These are phyloP conservation scores for Acanthamoeba culbertsoni DNA, from an alignment of 208 protist species.

Conservation along the genomic window DNA sequence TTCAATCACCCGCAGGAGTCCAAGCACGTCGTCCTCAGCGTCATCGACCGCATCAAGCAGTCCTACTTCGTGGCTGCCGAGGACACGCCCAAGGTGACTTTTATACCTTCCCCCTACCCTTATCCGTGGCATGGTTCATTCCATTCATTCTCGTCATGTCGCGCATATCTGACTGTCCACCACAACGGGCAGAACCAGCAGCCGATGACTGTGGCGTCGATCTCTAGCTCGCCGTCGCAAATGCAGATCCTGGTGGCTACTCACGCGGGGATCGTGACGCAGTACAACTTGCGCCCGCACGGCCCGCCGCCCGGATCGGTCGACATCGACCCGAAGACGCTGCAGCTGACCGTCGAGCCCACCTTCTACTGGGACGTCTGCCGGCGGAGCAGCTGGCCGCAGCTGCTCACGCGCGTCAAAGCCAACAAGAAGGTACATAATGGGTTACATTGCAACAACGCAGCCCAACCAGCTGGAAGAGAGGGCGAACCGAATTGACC, in stretches of 20 bases:
- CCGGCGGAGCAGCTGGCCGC: slow-evolving; percentile 17
- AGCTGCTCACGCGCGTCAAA: slow-evolving; percentile 7
- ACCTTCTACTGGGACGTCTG: slow-evolving; percentile 54
- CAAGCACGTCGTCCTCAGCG: background rate
- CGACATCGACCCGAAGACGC: slow-evolving; percentile 48
- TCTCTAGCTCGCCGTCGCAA: background rate
- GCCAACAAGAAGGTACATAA: background rate
- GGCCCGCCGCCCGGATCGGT: background rate
- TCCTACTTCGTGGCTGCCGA: background rate
- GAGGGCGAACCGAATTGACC: too few species aligned
- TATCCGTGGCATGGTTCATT: too few species aligned
- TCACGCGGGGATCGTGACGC: background rate
- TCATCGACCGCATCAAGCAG: slow-evolving; percentile 32
- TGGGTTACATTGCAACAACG: background rate
- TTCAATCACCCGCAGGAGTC: background rate
- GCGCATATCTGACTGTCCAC: too few species aligned
- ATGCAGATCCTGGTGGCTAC: slow-evolving; percentile 20
- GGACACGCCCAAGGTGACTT: background rate
- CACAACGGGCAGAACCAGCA: background rate
- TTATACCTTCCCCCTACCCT: background rate
- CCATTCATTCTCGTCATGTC: too few species aligned
- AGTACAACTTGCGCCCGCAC: slow-evolving; percentile 44
- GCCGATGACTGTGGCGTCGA: background rate
- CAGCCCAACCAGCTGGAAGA: too few species aligned
- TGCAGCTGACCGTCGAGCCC: slow-evolving; percentile 27